Percentiles rank a stretch among this genome's conserved stretches.
Conservation (phyloP, 2,329 filamentous ascomycete genomes). For the Keithomyces neogunnii region DNA sequence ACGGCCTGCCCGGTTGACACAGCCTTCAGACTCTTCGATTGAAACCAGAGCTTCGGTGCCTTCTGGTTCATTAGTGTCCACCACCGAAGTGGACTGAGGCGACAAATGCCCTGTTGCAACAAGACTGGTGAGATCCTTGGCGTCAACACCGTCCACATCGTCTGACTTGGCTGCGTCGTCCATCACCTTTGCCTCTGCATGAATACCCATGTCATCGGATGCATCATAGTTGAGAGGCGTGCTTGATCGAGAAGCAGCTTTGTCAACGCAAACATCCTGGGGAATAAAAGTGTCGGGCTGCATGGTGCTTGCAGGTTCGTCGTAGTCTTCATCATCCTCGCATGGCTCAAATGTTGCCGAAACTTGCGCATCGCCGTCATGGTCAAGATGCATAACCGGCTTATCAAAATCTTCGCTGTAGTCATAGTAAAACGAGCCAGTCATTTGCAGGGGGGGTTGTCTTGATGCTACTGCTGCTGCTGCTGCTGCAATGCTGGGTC, state of each 20-base stretch:
- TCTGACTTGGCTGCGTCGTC: not conserved
- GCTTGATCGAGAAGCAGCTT: not conserved
- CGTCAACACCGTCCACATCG: not conserved
- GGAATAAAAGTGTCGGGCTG: not conserved
- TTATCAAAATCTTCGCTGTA: constrained; percentile 43
- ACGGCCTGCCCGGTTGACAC: not conserved
- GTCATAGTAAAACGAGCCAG: constrained; percentile 40
- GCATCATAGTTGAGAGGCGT: not conserved
- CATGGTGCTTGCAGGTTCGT: not conserved
- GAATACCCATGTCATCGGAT: not conserved
- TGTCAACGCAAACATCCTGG: not conserved
- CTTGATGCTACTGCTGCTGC: constrained; percentile 18
- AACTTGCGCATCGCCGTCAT: constrained; percentile 5
- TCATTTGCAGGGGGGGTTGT: constrained; percentile 17
- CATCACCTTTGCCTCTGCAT: not conserved
- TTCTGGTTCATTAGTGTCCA: not conserved
- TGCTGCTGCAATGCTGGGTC: constrained; percentile 15
- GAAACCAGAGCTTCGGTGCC: too few relatives aligned
- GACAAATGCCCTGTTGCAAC: not conserved
- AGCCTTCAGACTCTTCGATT: not conserved
- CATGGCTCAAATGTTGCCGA: not conserved
- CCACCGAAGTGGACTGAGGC: not conserved
- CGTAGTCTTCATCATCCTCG: not conserved
- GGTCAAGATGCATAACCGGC: constrained; percentile 11
- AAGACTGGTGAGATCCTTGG: not conserved